These are phyloP conservation scores for Decorospora gaudefroyi DNA, from an alignment of 2,329 filamentous ascomycete species.

Conservation along the genomic window DNA sequence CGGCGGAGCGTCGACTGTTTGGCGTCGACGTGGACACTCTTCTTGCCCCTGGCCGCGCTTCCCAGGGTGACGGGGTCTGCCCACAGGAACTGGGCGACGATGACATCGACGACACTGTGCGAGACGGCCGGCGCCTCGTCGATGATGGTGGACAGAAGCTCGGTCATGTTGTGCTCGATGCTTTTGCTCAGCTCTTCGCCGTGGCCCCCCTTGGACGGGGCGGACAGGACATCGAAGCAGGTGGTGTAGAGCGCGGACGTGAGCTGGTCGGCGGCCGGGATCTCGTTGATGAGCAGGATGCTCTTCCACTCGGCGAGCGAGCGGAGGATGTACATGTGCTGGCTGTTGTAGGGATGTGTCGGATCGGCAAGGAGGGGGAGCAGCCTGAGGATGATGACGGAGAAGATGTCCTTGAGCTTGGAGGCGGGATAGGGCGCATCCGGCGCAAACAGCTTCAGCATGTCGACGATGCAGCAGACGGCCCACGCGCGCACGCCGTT, in stretches of 20 bases:
- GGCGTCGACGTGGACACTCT: constrained; percentile 62
- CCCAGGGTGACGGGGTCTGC: constrained; percentile 69
- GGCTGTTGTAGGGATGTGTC: constrained; percentile 85
- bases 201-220: constrained; percentile 71
- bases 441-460: constrained; percentile 88
- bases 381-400: constrained; percentile 79
- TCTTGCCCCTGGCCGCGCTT: constrained; percentile 56
- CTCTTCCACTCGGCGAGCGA: constrained; percentile 94
- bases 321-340: constrained; percentile 87
- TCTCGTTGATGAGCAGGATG: constrained; percentile 86
- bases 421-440: constrained; percentile 90
- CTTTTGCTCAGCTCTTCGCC: constrained; percentile 89
- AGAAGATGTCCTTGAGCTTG: constrained; percentile 96
- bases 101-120: constrained; percentile 81
- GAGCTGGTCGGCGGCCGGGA: constrained; percentile 78
- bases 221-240: constrained; percentile 90
- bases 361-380: constrained; percentile 85
- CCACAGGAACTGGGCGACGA: constrained; percentile 93
- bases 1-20: constrained; percentile 82
- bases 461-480: constrained; percentile 87
- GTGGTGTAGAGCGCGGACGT: constrained; percentile 75
- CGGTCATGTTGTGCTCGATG: constrained; percentile 89
- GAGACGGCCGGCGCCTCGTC: constrained; percentile 82
- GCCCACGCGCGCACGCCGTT: constrained; percentile 88
- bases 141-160: constrained; percentile 80